These are phyloP conservation scores for Phytopythium chamaehyphon DNA, from an alignment of 352 stramenopile species.

Conservation along the genomic window DNA sequence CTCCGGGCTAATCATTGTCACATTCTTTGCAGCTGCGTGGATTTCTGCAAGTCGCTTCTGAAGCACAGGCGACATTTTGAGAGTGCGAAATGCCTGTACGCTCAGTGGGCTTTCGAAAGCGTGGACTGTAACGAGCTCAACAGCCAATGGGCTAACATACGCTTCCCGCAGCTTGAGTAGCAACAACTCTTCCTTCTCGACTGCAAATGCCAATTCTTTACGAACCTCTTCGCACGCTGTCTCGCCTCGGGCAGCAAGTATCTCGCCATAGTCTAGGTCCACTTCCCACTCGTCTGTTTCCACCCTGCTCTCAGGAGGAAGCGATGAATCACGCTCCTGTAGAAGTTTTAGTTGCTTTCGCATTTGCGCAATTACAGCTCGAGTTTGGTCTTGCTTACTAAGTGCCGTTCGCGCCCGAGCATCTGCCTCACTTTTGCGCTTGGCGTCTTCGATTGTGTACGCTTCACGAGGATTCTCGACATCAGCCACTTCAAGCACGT, in stretches of 20 bases:
- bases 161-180: constrained; percentile 84
- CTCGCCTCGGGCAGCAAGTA: constrained; percentile 59
- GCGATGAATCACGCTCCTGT: constrained; percentile 47
- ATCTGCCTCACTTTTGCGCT: constrained; percentile 89
- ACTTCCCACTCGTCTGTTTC: constrained; percentile 82
- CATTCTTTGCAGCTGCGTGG: constrained; percentile 31
- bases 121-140: constrained; percentile 70
- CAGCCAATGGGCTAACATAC: constrained; percentile 65
- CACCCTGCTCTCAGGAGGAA: constrained; percentile 51
- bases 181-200: constrained; percentile 76
- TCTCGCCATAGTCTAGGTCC: constrained; percentile 83
- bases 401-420: constrained; percentile 40
- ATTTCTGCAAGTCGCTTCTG: constrained; percentile 74
- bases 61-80: constrained; percentile 61
- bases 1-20: neutral
- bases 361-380: constrained; percentile 81
- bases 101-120: constrained; percentile 60
- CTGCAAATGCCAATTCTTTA: constrained; percentile 75
- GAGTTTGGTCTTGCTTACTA: constrained; percentile 88
- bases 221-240: constrained; percentile 86
- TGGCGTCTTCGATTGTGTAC: constrained; percentile 93
- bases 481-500: constrained; percentile 57
- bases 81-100: constrained; percentile 79
- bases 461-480: constrained; percentile 61
- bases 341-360: constrained; percentile 73